Conservation (phyloP, 805 yeast genomes). For the Metschnikowia chrysomelidarum region DNA sequence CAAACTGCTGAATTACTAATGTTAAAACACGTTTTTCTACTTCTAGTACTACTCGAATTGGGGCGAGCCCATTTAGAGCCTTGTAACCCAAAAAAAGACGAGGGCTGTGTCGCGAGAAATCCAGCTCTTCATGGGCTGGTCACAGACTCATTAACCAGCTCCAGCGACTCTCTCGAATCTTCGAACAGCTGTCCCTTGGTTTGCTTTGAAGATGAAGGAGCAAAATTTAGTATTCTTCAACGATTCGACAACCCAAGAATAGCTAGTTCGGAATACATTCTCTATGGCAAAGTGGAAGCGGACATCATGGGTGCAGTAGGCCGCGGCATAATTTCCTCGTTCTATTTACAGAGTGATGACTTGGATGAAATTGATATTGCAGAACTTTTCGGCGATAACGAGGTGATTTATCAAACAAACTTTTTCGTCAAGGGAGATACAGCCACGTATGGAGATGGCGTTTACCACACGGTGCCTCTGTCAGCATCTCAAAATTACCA, state of each 20-base stretch:
- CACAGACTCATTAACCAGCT: slow-evolving; percentile 18
- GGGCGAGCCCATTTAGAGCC: slow-evolving; percentile 7
- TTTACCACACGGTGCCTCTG: slow-evolving; percentile 25
- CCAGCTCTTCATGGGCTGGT: slow-evolving; percentile 23
- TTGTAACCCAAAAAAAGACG: slow-evolving; percentile 29
- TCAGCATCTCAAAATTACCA: slow-evolving; percentile 28
- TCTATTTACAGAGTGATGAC: slow-evolving; percentile 43
- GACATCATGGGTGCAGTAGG: slow-evolving; percentile 34
- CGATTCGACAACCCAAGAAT: slow-evolving; percentile 33
- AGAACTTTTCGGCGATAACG: slow-evolving; percentile 39
- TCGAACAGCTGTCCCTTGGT: slow-evolving; percentile 13
- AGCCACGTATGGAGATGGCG: slow-evolving; percentile 35
- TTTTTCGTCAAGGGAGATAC: slow-evolving; percentile 41
- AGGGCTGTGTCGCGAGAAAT: slow-evolving; percentile 26
- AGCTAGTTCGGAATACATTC: slow-evolving; percentile 28
- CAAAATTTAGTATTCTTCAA: slow-evolving; percentile 10
- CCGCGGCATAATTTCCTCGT: slow-evolving; percentile 36
- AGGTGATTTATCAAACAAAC: slow-evolving; percentile 32
- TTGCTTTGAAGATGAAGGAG: slow-evolving; percentile 9
- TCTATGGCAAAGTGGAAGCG: slow-evolving; percentile 38
- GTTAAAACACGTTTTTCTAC: background rate
- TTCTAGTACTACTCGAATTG: background rate
- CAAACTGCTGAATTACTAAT: background rate
- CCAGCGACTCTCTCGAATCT: slow-evolving; percentile 15
- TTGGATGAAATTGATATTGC: slow-evolving; percentile 42